These are phyloP conservation scores for Aspergillus calidoustus DNA, from an alignment of 2,329 filamentous ascomycete species.

Conservation along the genomic window DNA sequence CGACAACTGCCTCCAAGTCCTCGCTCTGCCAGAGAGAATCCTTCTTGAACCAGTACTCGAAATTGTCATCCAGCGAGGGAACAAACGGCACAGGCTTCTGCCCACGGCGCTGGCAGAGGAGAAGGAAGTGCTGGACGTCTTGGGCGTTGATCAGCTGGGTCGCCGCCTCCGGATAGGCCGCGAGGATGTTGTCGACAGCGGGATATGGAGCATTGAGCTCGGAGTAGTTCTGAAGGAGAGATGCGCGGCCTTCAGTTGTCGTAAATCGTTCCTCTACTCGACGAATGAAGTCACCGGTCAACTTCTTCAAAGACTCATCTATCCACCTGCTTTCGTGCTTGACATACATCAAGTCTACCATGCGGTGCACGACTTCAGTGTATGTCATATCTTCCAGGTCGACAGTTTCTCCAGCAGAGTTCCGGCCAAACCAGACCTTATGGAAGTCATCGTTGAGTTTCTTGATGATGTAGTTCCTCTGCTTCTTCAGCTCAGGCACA, in stretches of 20 bases:
- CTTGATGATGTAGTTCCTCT: conserved; percentile 88
- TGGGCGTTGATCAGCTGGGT: conserved; percentile 96
- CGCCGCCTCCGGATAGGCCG: conserved; percentile 83
- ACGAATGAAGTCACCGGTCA: conserved; percentile 95
- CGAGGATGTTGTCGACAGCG: conserved; percentile 76
- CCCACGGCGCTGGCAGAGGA: conserved; percentile 85
- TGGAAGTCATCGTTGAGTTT: conserved; percentile 96
- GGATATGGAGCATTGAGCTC: conserved; percentile 84
- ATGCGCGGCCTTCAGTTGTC: conserved; percentile 69
- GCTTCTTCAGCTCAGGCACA: conserved; percentile 83
- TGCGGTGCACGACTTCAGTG: conserved; percentile 79
- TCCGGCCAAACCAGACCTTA: conserved; percentile 94
- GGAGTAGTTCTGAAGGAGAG: conserved; percentile 84
- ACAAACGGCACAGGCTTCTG: conserved; percentile 99
- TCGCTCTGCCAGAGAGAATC: conserved; percentile 99
- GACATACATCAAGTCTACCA: conserved; percentile 90
- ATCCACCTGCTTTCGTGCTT: conserved; percentile 93
- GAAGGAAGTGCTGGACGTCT: conserved; percentile 94
- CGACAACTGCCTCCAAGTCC: conserved; percentile 93
- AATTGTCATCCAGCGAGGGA: conserved; percentile 92
- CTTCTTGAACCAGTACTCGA: conserved; percentile 99
- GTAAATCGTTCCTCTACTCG: conserved; percentile 97
- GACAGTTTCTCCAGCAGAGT: conserved; percentile 77
- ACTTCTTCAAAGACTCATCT: conserved; percentile 76
- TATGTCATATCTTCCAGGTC: conserved; percentile 98